Evolutionary conservation across 768 basidiomycete species (phyloP), one percentile per base, ranked within the genome.

Genomic region (Suillus hirtellus): DNA sequence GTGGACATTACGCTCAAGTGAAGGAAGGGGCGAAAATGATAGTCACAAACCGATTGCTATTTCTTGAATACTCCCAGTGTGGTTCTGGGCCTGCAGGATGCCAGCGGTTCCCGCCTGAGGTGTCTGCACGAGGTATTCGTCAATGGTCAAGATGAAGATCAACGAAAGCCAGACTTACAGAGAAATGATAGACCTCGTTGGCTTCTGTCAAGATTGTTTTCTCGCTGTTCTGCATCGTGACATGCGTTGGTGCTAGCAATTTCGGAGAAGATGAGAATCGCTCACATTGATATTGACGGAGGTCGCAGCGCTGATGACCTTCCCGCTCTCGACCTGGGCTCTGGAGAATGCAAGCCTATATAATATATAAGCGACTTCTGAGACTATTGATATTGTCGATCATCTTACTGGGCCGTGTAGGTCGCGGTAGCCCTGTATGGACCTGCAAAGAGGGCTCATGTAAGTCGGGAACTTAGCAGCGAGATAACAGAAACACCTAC

Each of bases 341-440:
- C 9, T 58, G 21, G 55, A 17, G 55, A 40, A 40, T 11, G 55
- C 55, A 5, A 56, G 55, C 1, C 55, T 58, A 27, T 24, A 40
- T 9, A 1, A 10, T 4, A 4, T 4, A 56, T 56, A 53, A 38
- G 37, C 15, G 35, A 10, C 35, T 37, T 10, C 2, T 9, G 10
- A 37, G 10, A 37, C 35, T 10, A 12, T 9, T 2, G 2, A 8
- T 37, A 9, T 7, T 8, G 1, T 12, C 0, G 47, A 24, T 2
- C 21, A 19, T 24, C 55, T 42, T n/a, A 42, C 24, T 58, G 40
- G 56, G 21, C 27, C 11, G 56, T 42, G 56, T 58, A 58, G 24
- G 24, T 58, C 40, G 42, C 40, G 0, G 15, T 17, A 27, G 27
- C 11, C 21, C 17, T 19, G 38, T 42, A 53, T 12, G 52, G 19